phyloP scores from a whole-genome alignment of 2,329 filamentous ascomycete species.

The Aspergillus piperis region DNA sequence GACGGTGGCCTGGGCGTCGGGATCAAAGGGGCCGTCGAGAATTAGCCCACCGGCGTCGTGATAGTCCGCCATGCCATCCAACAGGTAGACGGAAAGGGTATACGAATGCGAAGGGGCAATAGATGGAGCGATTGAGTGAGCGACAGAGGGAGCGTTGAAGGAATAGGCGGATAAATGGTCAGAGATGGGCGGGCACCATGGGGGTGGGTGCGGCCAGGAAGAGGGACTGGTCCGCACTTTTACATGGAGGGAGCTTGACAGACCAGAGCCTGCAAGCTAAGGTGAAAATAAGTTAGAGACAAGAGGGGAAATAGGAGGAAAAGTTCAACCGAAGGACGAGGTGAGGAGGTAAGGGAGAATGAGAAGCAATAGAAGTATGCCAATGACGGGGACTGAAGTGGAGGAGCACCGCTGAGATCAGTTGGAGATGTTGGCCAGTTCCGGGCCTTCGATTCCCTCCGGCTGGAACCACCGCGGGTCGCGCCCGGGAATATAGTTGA shows the following conservation, averaged over 20 bases:
- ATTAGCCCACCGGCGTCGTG: constrained; percentile 47
- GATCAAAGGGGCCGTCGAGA: constrained; percentile 56
- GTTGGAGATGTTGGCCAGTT: no score
- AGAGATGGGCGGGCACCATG: constrained; percentile 25
- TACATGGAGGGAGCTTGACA: constrained; percentile 14
- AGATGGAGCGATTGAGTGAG: constrained; percentile 13
- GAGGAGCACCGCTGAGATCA: background rate
- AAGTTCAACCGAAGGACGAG: background rate
- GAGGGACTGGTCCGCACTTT: constrained; percentile 16
- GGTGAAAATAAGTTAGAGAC: background rate
- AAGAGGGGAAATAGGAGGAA: background rate
- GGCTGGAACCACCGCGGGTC: no score
- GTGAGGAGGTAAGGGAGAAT: background rate
- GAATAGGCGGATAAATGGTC: constrained; percentile 19
- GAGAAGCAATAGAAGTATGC: background rate
- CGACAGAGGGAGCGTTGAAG: constrained; percentile 9
- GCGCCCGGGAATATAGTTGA: no score
- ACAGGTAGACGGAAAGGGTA: constrained; percentile 24
- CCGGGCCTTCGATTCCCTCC: no score
- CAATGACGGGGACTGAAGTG: no score
- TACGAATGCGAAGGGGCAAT: constrained; percentile 13
- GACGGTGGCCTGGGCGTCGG: constrained; percentile 66
- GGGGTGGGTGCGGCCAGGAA: constrained; percentile 24
- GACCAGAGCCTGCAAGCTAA: constrained; percentile 12
- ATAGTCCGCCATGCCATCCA: constrained; percentile 42